These are phyloP conservation scores for Penicillium sp. DNA, from an alignment of 2,329 filamentous ascomycete genomes.

Conservation along the genomic window DNA sequence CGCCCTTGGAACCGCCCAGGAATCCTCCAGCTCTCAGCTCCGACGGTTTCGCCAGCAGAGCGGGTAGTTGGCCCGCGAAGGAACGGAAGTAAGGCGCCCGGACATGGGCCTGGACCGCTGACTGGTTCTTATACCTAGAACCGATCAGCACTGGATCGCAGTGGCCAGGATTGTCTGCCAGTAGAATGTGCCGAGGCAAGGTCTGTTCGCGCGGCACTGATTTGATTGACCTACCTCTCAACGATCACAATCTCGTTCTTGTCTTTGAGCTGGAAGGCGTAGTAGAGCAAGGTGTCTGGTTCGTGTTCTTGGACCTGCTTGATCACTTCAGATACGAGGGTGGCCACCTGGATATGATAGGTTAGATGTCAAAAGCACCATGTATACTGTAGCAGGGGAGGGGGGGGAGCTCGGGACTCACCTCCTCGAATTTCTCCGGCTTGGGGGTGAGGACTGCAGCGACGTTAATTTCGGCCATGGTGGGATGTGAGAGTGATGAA, in stretches of 20 bases:
- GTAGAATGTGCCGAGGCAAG: slow-evolving; percentile 16
- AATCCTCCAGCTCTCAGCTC: slow-evolving; percentile 27
- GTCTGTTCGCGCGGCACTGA: slow-evolving; percentile 1
- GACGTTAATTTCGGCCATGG: slow-evolving; percentile 35
- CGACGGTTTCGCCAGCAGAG: slow-evolving; percentile 22
- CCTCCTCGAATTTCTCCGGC: slow-evolving; percentile 35
- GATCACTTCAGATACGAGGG: slow-evolving; percentile 26
- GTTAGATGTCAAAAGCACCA: neutral
- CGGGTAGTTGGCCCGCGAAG: slow-evolving; percentile 21
- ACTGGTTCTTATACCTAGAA: slow-evolving; percentile 29
- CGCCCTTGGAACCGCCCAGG: slow-evolving; percentile 20
- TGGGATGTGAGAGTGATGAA: too few relatives aligned
- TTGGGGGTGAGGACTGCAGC: slow-evolving; percentile 32
- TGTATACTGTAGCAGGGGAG: neutral
- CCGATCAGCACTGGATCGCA: slow-evolving; percentile 1
- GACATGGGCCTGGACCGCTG: slow-evolving; percentile 26
- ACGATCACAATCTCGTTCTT: slow-evolving; percentile 35
- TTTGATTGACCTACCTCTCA: slow-evolving; percentile 28
- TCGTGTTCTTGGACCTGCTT: slow-evolving; percentile 35
- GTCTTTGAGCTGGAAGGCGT: slow-evolving; percentile 27
- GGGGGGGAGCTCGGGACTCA: slow-evolving; percentile 9
- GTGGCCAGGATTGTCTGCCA: neutral
- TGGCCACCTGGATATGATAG: slow-evolving; percentile 22
- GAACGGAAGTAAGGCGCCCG: slow-evolving; percentile 26
- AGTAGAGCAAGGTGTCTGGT: slow-evolving; percentile 34